These are phyloP conservation scores for Backusella morwellensis DNA, from an alignment of 192 early-diverging fungal species.

Conservation along the genomic window DNA sequence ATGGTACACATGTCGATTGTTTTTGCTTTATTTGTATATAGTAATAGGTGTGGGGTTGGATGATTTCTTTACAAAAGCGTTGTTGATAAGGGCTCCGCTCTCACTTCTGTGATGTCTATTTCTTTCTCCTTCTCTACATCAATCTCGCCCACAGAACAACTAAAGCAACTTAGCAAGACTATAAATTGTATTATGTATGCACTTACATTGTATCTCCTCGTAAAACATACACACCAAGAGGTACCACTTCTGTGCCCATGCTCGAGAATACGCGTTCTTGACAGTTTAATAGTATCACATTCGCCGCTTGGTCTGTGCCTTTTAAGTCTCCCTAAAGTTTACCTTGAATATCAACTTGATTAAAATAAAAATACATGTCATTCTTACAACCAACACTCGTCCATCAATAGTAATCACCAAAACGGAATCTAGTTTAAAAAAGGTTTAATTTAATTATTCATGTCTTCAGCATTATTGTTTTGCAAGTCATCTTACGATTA, in stretches of 20 bases:
- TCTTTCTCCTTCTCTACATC: conserved; percentile 36
- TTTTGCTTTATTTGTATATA: not conserved
- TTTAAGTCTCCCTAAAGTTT: conserved; percentile 47
- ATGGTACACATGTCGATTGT: not conserved
- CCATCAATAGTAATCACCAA: conserved; percentile 41
- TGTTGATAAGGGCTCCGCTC: conserved; percentile 29
- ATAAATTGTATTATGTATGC: not conserved
- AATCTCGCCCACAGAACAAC: conserved; percentile 37
- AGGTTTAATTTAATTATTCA: not conserved
- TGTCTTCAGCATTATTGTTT: not conserved
- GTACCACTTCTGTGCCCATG: conserved; percentile 46
- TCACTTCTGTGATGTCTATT: conserved; percentile 33
- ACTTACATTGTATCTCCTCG: conserved; percentile 58
- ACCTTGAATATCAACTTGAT: not conserved
- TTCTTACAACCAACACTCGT: conserved; percentile 40
- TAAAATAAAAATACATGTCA: not conserved
- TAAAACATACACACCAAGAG: conserved; percentile 53
- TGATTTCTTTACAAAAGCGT: not conserved
- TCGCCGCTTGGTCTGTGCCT: conserved; percentile 54
- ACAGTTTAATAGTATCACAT: conserved; percentile 49
- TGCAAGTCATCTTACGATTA: conserved; percentile 3
- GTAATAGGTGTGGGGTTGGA: not conserved
- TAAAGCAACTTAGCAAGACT: not conserved
- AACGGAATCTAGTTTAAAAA: conserved; percentile 17
- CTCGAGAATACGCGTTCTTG: conserved; percentile 53